phyloP scores from a whole-genome alignment of 768 basidiomycete species.

The Lentinula guzmanii region DNA sequence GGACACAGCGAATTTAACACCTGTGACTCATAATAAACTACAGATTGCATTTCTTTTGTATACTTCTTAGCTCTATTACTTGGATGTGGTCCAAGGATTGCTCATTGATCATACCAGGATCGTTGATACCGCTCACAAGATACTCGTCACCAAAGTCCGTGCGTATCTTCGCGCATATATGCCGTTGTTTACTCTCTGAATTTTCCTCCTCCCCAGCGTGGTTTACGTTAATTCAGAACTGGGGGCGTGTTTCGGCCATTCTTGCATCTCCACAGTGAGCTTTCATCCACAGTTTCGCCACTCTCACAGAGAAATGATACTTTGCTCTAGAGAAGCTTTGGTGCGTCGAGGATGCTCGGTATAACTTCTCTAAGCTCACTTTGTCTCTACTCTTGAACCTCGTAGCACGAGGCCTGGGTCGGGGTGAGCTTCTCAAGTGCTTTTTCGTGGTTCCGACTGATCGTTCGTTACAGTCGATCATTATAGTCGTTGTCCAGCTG shows the following conservation, averaged over 20 bases:
- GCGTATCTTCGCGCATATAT: not conserved
- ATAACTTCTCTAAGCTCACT: not conserved
- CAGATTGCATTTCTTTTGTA: not conserved
- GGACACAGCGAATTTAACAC: not conserved
- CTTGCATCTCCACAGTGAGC: conserved; percentile 10
- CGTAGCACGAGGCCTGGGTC: not conserved
- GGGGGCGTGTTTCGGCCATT: conserved; percentile 13
- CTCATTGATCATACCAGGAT: not conserved
- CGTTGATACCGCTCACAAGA: conserved; percentile 11
- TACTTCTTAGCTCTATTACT: not conserved
- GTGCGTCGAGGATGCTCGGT: not conserved
- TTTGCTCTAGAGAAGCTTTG: not conserved
- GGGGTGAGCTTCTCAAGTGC: not conserved
- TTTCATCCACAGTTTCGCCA: not conserved
- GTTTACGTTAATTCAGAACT: conserved; percentile 10
- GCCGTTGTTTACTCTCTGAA: not conserved
- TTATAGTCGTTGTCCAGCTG: conserved; percentile 10
- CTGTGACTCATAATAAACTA: not conserved
- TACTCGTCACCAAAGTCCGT: conserved; percentile 12
- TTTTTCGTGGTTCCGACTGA: not conserved
- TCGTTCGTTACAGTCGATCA: conserved; percentile 6
- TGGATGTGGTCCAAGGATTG: not conserved
- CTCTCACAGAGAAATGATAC: not conserved
- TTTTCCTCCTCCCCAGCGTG: conserved; percentile 4
- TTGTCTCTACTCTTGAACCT: not conserved